Conservation (phyloP, 768 basidiomycete genomes). For the Tylopilus sp. region DNA sequence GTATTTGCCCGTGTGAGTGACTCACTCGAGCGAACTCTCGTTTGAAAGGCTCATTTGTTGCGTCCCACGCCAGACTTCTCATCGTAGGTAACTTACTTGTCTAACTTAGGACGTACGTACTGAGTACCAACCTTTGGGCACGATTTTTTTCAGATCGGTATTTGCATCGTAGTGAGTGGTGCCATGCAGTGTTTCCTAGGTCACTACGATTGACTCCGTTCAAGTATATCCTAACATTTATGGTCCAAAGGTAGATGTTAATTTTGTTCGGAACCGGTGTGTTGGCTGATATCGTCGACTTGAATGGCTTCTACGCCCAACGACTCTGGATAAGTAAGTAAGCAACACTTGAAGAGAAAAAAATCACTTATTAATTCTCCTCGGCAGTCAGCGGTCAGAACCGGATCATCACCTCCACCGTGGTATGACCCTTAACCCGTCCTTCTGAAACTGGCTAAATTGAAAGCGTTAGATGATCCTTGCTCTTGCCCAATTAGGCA, state of each 20-base stretch:
- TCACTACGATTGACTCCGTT: background rate
- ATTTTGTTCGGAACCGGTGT: background rate
- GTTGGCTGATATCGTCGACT: background rate
- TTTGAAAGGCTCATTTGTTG: background rate
- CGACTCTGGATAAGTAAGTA: conserved; percentile 29
- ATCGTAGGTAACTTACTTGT: conserved; percentile 1
- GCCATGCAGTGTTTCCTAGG: background rate
- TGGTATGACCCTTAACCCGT: conserved; percentile 9
- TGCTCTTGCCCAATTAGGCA: conserved; percentile 12
- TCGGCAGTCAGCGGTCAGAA: conserved; percentile 19
- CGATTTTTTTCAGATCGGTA: background rate
- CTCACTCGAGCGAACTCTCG: background rate
- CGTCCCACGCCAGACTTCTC: background rate
- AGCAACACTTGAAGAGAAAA: too few species aligned
- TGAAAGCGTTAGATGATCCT: conserved; percentile 2
- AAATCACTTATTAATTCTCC: too few species aligned
- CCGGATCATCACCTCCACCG: conserved; percentile 8
- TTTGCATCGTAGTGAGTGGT: conserved; percentile 4
- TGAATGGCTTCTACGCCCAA: conserved; percentile 23
- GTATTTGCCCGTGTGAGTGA: conserved; percentile 9
- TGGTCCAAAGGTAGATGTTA: conserved; percentile 17
- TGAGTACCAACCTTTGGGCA: background rate
- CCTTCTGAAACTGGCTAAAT: background rate
- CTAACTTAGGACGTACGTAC: background rate
- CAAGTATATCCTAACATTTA: conserved; percentile 18